Evolutionary conservation across 768 basidiomycete species (phyloP), one percentile per base, ranked within the genome.

Genomic region (Harrya chromipes): DNA sequence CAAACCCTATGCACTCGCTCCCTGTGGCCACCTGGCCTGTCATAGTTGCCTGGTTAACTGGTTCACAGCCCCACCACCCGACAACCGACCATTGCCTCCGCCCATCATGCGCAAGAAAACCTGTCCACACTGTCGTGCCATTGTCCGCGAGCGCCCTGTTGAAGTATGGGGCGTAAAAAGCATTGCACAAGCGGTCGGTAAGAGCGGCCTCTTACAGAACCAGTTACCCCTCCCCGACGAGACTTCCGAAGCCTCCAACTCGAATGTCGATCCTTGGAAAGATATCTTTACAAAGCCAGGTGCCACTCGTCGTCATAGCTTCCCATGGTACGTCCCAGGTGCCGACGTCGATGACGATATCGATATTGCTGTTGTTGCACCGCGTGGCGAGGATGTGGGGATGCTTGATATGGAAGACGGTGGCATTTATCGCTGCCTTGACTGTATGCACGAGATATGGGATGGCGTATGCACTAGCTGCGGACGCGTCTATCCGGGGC

Each of bases 381-480:
- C 43, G 57, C 57, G 59, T 60, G 57, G 68, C 58, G 46, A 75
- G 36, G 70, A 75, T 23, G 68, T 83, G 56, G 87, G 87, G 1
- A 79, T 85, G 72, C 77, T 78, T 29, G 89, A 91, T 59, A 73
- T 71, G 9, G 87, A 89, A 55, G 89, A 90, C 50, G 86, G 83
- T 11, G 85, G 83, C 1, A 74, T 91, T n/a, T 84, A 81, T 59
- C 77, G 89, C 16, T 92, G 90, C 62, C 59, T 81, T 14, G 82
- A 83, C 37, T 91, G 88, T 55, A 77, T 83, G 74, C 82, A 90
- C 59, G 90, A 92, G 68, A 85, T 92, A 52, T 81, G 77, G 78
- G 81, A 74, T 52, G 85, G 85, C 1, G 62, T 74, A 19, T 92
- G 90, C 60, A 75, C 81, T 4, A 59, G 61, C 11, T 91, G 90